A percentile compares a stretch with the other conserved stretches of the same genome.
Conservation (phyloP, 192 early-diverging fungal species). For the Glomus cerebriforme region DNA sequence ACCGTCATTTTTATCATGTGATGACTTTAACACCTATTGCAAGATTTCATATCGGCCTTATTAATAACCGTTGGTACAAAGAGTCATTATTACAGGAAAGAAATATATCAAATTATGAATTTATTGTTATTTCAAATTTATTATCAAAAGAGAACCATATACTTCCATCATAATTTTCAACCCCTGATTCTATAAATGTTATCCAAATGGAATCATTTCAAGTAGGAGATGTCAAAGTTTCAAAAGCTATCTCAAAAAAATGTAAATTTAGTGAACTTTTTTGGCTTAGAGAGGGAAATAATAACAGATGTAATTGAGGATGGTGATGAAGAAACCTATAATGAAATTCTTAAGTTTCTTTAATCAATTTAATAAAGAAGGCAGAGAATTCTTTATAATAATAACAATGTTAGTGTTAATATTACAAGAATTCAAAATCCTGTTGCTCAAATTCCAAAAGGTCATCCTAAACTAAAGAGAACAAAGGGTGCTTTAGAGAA, state of each 20-base stretch:
- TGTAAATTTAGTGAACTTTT: not conserved
- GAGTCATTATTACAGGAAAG: not conserved
- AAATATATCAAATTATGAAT: not conserved
- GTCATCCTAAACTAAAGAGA: too few relatives aligned
- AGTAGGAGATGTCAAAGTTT: not conserved
- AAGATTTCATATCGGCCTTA: not conserved
- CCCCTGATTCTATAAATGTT: not conserved
- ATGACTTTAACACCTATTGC: not conserved
- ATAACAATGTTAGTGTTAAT: too few relatives aligned
- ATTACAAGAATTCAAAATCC: too few relatives aligned
- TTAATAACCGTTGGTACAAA: not conserved
- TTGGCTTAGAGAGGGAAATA: not conserved
- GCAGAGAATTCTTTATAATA: too few relatives aligned
- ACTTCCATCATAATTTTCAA: not conserved
- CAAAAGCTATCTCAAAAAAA: not conserved
- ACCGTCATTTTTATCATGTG: not conserved
- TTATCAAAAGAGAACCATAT: not conserved
- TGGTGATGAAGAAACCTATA: not conserved
- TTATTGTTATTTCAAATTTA: not conserved
- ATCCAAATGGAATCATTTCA: not conserved
- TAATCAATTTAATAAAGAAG: too few relatives aligned
- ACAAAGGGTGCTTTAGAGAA: too few relatives aligned
- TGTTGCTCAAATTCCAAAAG: too few relatives aligned
- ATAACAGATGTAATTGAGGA: not conserved
- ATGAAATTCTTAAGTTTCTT: not conserved